Evolutionary conservation across 2,329 filamentous ascomycete genomes (phyloP).

Genomic region (Aspergillus quadrilineatus): DNA sequence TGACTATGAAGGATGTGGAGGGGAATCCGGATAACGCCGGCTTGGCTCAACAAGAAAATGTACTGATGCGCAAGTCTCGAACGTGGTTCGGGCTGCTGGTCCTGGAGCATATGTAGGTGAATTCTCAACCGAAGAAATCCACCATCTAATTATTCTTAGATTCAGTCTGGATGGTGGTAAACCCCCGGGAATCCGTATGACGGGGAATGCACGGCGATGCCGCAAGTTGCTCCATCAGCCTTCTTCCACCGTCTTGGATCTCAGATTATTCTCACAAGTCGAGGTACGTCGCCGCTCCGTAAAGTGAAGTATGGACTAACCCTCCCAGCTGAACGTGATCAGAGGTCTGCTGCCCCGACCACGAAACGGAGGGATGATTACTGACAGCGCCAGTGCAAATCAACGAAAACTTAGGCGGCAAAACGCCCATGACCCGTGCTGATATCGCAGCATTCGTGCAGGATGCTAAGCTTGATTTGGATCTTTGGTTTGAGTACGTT

Average conservation of each 20-base stretch:
- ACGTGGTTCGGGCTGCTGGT: constrained; percentile 56
- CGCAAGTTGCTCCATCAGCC: constrained; percentile 47
- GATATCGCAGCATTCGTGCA: constrained; percentile 44
- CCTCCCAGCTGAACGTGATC: constrained; percentile 42
- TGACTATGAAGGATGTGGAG: constrained; percentile 29
- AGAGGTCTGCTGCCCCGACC: constrained; percentile 26
- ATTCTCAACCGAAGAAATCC: not conserved
- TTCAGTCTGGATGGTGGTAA: constrained; percentile 49
- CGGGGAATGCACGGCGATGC: constrained; percentile 44
- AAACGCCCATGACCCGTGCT: constrained; percentile 29
- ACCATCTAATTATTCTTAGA: constrained; percentile 19
- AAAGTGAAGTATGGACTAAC: not conserved
- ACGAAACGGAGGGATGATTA: too few species aligned
- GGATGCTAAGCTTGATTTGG: constrained; percentile 50
- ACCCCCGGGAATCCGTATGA: constrained; percentile 40
- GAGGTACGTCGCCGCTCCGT: constrained; percentile 31
- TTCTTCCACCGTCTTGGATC: constrained; percentile 49
- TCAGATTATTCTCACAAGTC: constrained; percentile 55
- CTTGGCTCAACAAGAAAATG: constrained; percentile 26
- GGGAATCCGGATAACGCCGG: constrained; percentile 15
- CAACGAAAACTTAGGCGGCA: constrained; percentile 35
- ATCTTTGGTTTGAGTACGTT: constrained; percentile 49
- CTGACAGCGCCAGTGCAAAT: constrained; percentile 31
- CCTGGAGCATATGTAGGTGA: constrained; percentile 48
- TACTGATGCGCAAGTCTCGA: constrained; percentile 46